phyloP scores from a whole-genome alignment of 2,329 filamentous ascomycete genomes.

The Rhynchosporium agropyri region DNA sequence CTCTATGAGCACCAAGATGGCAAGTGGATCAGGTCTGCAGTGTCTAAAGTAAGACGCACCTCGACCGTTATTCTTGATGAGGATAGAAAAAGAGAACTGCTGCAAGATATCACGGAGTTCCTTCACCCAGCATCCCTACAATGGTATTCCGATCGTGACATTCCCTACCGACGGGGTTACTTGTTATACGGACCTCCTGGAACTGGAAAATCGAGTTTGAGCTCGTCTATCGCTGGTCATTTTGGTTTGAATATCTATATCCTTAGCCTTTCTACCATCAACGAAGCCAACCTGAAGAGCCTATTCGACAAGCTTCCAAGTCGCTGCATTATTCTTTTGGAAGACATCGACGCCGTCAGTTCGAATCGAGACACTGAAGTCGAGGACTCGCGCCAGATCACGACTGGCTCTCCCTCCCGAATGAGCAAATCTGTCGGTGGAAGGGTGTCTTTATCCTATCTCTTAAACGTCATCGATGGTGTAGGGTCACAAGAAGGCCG shows the following conservation, averaged over 20 bases:
- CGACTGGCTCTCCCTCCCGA: slow-evolving; percentile 24
- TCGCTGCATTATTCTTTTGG: slow-evolving; percentile 70
- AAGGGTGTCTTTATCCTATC: slow-evolving; percentile 57
- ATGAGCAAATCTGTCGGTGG: neutral
- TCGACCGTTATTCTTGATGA: slow-evolving; percentile 65
- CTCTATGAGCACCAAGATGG: slow-evolving; percentile 23
- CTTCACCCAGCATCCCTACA: slow-evolving; percentile 41
- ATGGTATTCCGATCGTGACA: neutral
- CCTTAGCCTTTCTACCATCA: neutral
- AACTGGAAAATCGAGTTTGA: slow-evolving; percentile 74
- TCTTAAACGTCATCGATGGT: slow-evolving; percentile 69
- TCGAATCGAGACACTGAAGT: slow-evolving; percentile 12
- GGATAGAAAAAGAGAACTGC: slow-evolving; percentile 57
- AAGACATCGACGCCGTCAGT: slow-evolving; percentile 63
- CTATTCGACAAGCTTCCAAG: slow-evolving; percentile 66
- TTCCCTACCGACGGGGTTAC: slow-evolving; percentile 60
- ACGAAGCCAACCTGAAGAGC: slow-evolving; percentile 45
- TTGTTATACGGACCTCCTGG: slow-evolving; percentile 78
- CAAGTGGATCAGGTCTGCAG: slow-evolving; percentile 17
- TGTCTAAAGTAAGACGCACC: slow-evolving; percentile 20
- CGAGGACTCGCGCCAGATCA: slow-evolving; percentile 20
- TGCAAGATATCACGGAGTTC: slow-evolving; percentile 63
- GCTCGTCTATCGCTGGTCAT: slow-evolving; percentile 49
- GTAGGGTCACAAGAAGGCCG: slow-evolving; percentile 66
- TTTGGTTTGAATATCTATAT: neutral